Base-by-base conservation (phyloP, 257 asterid genomes). In the Fraxinus americana region DNA sequence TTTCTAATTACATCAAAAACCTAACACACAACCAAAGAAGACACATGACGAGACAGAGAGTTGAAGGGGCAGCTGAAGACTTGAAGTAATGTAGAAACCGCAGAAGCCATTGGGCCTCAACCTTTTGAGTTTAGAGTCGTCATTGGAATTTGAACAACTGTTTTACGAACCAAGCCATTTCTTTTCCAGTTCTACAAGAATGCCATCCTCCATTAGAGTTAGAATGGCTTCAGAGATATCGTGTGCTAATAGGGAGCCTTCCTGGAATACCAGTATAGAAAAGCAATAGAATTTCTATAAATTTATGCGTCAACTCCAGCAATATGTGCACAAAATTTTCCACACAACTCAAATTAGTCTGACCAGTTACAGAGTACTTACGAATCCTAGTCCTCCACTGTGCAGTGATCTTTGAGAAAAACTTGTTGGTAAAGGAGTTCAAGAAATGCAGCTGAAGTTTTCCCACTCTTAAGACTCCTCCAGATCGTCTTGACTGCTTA, bases 201-300 rank as follows among this genome's bases (percentile, higher is more conserved):
- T 72, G 5, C 85, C 83, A 73, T 78, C 27, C 79, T 82, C 85
- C 32, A 72, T 36, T 38, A 85, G 79, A 16, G n/a, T 75, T 34
- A 85, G 76, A 71, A 85, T 82, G 48, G 87, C 85, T 78, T 72
- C 38, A 5, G 89, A 83, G 57, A 85, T 54, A 75, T 83, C 87
- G 0, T 39, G 70, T 4, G 83, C 83, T 75, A 85, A 43, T 5
- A 83, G 87, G 66, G 87, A 83, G 4, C 82, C 83, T 78, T 80
- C 83, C 63, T 72, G 82, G 81, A 85, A 85, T 54, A 65, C 83
- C 89, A 82, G 72, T 39, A 67, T 14, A 7, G 19, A 38, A 48
- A 48, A 48, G 1, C 19, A 48, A 48, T 2, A 48, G 57, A 48
- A 16, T 11, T 48, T 48, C 57, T 11, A 48, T 3, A 13, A 13